phyloP scores from a whole-genome alignment of 306 rosid species.

The Sophora flavescens region DNA sequence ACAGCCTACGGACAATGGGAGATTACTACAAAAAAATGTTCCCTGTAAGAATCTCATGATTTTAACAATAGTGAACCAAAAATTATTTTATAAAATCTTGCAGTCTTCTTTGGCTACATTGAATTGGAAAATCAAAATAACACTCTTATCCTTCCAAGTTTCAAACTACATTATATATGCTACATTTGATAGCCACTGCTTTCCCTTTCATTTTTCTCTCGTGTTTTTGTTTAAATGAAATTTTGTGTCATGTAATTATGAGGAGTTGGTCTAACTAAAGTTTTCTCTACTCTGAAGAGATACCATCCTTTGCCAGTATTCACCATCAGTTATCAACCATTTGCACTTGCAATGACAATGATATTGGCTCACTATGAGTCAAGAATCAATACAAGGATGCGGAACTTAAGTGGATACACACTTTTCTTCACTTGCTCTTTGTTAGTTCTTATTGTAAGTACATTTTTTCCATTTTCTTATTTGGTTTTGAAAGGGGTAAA shows the following conservation, averaged over 20 bases:
- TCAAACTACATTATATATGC: no score
- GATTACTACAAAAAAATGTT: constrained; percentile 61
- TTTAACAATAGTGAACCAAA: not conserved
- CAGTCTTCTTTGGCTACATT: no score
- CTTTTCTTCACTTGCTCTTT: constrained; percentile 35
- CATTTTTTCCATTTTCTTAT: not conserved
- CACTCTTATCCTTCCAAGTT: not conserved
- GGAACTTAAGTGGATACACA: no score
- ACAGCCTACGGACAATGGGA: constrained; percentile 58
- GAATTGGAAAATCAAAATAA: not conserved
- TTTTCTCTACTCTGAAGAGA: no score
- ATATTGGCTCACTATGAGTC: no score
- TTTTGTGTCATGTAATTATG: not conserved
- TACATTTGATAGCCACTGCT: no score
- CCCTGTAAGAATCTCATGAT: constrained; percentile 7
- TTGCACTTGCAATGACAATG: no score
- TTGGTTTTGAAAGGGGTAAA: not conserved
- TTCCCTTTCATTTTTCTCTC: not conserved
- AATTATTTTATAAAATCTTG: not conserved
- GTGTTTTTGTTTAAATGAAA: not conserved
- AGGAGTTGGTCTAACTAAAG: no score
- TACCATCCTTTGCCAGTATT: no score
- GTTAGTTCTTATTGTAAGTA: constrained; percentile 44
- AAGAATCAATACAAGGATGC: no score
- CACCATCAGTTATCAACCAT: no score